Evolutionary conservation across 1,284 basidiomycete genomes (phyloP), one percentile per base, ranked within the genome.

Genomic region (Apiotrichum laibachii): DNA sequence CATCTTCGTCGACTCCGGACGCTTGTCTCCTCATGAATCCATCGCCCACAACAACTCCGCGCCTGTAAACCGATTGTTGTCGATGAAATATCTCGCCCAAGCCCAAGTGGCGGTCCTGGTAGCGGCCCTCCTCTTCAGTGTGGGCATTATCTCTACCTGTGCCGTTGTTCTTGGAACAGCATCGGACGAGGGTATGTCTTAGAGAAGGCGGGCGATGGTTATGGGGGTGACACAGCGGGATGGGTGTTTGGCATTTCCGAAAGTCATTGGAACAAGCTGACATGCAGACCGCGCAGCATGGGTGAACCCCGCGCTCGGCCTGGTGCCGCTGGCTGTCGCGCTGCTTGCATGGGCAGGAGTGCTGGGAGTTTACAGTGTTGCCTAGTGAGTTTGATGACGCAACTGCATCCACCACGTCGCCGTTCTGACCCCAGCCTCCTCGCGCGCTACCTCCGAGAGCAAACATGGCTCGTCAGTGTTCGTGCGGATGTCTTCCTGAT

Each of bases 81-180:
- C 47, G 47, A 49, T 49, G 47, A 49, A 49, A 49, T 49, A 33
- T 18, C 47, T 49, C 47, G 47, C 47, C 47, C 33, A 49, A 49
- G 47, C 47, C 47, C 47, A 49, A 33, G 47, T 49, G 34, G 47
- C 47, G 31, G 47, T 49, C 26, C 47, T 49, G 33, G 47, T 37
- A 33, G 35, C 47, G 47, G n/a, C 47, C 47, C 47, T 49, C 12
- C 47, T 49, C 47, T 33, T 49, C 47, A 33, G 47, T 33, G 10
- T 49, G 33, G 47, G 47, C 31, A 49, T 33, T n/a, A 35, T 49
- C 18, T 35, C 47, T 11, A 49, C 47, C 13, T 49, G 47, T 21
- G 47, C 33, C 7, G 34, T 49, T 18, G 33, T 49, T 12, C 47
- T 49, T 7, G 47, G 47, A n/a, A 35, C 47, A 37, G 26, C 18